Conservation (phyloP, 164 flowering plant species). For the Annona cherimola region DNA sequence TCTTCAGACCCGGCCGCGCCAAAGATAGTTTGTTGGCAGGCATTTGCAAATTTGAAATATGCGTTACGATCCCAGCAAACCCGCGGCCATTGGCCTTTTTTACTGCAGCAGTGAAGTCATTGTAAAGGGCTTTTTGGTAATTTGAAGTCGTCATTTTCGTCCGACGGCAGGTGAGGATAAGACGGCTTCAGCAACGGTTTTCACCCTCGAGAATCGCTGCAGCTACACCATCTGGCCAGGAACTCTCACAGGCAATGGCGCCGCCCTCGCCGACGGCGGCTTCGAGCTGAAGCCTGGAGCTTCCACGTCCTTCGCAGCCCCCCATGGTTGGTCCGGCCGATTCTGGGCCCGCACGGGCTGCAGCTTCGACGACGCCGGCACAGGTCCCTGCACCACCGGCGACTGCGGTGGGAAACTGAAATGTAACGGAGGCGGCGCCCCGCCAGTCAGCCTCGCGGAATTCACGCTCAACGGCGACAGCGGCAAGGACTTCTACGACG, state of each 20-base stretch:
- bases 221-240: slow-evolving; percentile 78
- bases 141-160: no score
- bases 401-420: slow-evolving; percentile 55
- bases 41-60: no score
- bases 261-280: slow-evolving; percentile 49
- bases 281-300: slow-evolving; percentile 43
- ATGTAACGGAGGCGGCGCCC: slow-evolving; percentile 61
- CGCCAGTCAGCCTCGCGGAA: slow-evolving; percentile 73
- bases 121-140: no score
- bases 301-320: slow-evolving; percentile 44
- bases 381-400: slow-evolving; percentile 70
- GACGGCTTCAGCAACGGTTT: slow-evolving; percentile 36
- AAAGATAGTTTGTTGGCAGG: no score
- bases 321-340: slow-evolving; percentile 83
- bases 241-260: slow-evolving; percentile 59
- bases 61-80: no score
- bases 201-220: slow-evolving; percentile 64
- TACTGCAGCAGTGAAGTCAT: no score
- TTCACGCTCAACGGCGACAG: slow-evolving; percentile 47
- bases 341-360: slow-evolving; percentile 89
- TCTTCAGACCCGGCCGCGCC: no score
- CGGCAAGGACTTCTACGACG: slow-evolving; percentile 81
- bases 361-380: slow-evolving; percentile 58
- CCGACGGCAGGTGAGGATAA: slow-evolving; percentile 8
- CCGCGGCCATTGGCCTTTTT: no score